A percentile compares a stretch with the other conserved stretches of the same genome.
phyloP scores from a whole-genome alignment of 202 grass and related monocot genomes.

The Schoenoplectus triqueter region DNA sequence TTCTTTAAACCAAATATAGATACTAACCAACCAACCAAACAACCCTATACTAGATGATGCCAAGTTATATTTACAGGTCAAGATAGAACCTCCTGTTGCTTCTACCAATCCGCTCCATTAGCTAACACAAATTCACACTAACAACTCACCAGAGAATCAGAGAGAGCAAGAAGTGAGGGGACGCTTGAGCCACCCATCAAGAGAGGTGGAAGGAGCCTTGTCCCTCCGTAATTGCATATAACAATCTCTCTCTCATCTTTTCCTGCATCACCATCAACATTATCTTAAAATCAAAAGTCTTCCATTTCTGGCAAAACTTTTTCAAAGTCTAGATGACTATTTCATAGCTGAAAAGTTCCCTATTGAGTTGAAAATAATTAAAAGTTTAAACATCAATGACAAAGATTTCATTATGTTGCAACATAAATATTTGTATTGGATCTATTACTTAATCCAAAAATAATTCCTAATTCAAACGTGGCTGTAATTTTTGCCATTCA shows the following conservation, averaged over 20 bases:
- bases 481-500: not conserved
- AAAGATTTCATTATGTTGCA: not conserved
- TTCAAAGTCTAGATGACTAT: slow-evolving; percentile 21
- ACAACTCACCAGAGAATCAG: slow-evolving; percentile 8
- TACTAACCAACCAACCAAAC: not conserved
- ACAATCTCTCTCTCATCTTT: slow-evolving; percentile 74
- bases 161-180: not conserved
- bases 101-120: slow-evolving; percentile 15
- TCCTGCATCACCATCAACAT: slow-evolving; percentile 59
- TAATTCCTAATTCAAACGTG: not conserved
- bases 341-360: not conserved
- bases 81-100: slow-evolving; percentile 25
- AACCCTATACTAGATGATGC: not conserved
- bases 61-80: slow-evolving; percentile 35
- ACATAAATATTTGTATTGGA: not conserved
- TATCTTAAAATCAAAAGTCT: slow-evolving; percentile 17
- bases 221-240: slow-evolving; percentile 93
- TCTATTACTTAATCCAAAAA: not conserved
- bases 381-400: not conserved
- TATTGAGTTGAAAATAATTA: not conserved
- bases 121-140: slow-evolving; percentile 15
- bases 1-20: slow-evolving; percentile 28
- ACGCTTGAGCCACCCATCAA: slow-evolving; percentile 40
- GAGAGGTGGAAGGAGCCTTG: slow-evolving; percentile 97
- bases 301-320: not conserved